phyloP scores from a whole-genome alignment of 2,329 filamentous ascomycete genomes.

The Xylaria sp. region DNA sequence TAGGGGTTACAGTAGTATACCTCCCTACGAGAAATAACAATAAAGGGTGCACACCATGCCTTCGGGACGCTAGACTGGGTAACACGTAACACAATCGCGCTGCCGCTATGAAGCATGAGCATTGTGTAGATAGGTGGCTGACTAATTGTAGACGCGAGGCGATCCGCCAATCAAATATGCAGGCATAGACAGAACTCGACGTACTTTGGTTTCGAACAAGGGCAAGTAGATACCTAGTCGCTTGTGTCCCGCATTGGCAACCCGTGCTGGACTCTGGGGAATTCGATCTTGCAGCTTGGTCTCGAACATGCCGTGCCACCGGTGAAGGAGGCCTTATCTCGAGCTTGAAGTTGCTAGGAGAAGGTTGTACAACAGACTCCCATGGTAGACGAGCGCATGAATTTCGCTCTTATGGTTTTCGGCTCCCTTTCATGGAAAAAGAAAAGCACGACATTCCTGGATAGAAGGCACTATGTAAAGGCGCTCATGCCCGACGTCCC shows the following conservation, averaged over 20 bases:
- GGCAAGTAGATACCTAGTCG: conserved; percentile 14
- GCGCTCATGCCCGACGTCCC: background rate
- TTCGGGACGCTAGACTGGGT: conserved; percentile 5
- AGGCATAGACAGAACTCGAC: background rate
- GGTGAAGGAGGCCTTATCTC: conserved; percentile 11
- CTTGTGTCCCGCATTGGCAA: conserved; percentile 17
- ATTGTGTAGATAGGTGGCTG: background rate
- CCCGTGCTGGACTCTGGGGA: background rate
- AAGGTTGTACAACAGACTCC: background rate
- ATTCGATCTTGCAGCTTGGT: background rate
- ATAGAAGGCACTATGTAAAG: background rate
- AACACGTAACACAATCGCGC: background rate
- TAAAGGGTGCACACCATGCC: background rate
- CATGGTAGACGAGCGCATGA: background rate
- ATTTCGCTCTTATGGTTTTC: background rate
- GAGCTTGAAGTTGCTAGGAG: background rate
- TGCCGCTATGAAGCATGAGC: conserved; percentile 8
- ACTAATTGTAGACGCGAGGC: background rate
- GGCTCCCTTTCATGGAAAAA: background rate
- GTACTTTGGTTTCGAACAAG: conserved; percentile 11
- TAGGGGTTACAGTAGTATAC: conserved; percentile 2
- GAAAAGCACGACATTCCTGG: background rate
- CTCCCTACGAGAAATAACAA: conserved; percentile 6
- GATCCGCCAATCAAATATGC: conserved; percentile 19
- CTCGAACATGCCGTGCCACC: background rate